Conservation (phyloP, 2,329 filamentous ascomycete species). For the Neonectria neomacrospora region DNA sequence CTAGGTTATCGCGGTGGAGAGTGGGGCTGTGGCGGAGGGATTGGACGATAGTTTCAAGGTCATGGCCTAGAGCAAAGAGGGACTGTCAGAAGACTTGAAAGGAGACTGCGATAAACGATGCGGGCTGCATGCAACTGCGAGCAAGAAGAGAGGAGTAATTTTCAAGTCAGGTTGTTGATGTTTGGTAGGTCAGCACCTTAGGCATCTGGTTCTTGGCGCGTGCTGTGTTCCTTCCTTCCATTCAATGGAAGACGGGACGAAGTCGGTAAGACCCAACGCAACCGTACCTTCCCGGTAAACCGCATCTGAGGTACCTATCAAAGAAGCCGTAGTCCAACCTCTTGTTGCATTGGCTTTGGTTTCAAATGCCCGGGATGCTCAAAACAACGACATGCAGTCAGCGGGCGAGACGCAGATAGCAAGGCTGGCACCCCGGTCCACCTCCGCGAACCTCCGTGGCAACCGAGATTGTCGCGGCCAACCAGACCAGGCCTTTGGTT, state of each 20-base stretch:
- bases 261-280: slow-evolving; percentile 25
- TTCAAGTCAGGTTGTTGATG: not conserved
- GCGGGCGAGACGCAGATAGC: slow-evolving; percentile 14
- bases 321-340: not conserved
- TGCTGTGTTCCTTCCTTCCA: slow-evolving; percentile 1
- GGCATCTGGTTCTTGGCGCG: not conserved
- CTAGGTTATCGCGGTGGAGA: slow-evolving; percentile 6
- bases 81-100: slow-evolving; percentile 1
- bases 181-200: not conserved
- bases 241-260: not conserved
- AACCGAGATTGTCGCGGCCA: slow-evolving; percentile 13
- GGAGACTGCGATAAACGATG: not conserved
- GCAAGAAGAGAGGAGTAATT: not conserved
- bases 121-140: not conserved
- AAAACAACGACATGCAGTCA: slow-evolving; percentile 12
- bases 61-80: not conserved
- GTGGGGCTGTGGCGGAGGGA: slow-evolving; percentile 3
- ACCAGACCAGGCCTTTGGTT: slow-evolving; percentile 2
- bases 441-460: slow-evolving; percentile 13
- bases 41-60: slow-evolving; percentile 1
- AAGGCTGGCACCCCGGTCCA: not conserved
- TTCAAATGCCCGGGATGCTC: slow-evolving; percentile 11
- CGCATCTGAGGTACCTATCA: not conserved
- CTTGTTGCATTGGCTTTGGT: slow-evolving; percentile 1
- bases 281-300: slow-evolving; percentile 5